Evolutionary conservation across 2,329 filamentous ascomycete genomes (phyloP).

Genomic region (Orbilia ellipsospora): DNA sequence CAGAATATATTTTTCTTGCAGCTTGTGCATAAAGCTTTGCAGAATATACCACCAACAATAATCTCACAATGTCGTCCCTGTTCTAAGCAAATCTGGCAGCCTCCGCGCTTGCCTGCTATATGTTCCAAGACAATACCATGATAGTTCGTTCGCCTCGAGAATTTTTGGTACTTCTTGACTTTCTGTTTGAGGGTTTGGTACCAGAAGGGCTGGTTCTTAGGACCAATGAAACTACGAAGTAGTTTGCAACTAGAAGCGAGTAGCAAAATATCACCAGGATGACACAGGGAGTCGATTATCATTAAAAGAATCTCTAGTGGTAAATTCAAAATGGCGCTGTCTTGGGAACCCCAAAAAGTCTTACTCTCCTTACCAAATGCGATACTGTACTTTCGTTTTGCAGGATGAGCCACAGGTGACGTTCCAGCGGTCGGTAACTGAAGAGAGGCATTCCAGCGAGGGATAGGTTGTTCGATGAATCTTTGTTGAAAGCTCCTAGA

Average conservation of each 20-base stretch:
- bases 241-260: conserved; percentile 6
- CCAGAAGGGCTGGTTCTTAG: conserved; percentile 26
- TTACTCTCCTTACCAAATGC: too few relatives aligned
- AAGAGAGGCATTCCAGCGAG: neutral
- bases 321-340: neutral
- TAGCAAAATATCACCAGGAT: conserved; percentile 2
- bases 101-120: conserved; percentile 12
- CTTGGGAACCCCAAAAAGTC: too few relatives aligned
- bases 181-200: neutral
- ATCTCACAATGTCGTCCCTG: conserved; percentile 28
- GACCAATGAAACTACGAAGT: conserved; percentile 9
- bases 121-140: conserved; percentile 8
- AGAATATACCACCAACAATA: conserved; percentile 13
- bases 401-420: neutral
- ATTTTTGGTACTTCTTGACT: conserved; percentile 10
- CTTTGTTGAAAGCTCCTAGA: conserved; percentile 14
- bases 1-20: conserved; percentile 26
- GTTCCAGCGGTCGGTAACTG: neutral
- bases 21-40: conserved; percentile 26
- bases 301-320: conserved; percentile 32
- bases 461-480: neutral
- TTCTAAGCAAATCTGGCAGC: conserved; percentile 26
- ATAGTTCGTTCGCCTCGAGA: conserved; percentile 13
- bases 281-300: conserved; percentile 1
- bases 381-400: neutral